Base-by-base conservation (phyloP, 352 stramenopile species). In the Pythium rishiriense region DNA sequence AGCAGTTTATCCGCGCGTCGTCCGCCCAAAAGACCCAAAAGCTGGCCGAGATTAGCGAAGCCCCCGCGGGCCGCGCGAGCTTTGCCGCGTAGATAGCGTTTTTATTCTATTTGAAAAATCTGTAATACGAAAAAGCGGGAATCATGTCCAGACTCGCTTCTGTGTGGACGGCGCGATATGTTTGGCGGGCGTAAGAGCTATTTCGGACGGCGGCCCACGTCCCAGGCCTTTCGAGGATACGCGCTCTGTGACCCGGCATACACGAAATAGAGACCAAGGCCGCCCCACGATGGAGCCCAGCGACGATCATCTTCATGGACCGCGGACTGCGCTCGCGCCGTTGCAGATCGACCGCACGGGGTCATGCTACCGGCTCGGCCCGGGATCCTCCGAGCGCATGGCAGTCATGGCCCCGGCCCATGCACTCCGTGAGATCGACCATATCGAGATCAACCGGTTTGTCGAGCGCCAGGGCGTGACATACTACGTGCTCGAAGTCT, bases 401-500 rank as follows among this genome's bases (percentile, higher is more conserved):
- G 63, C 49, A 7, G 49, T 70, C 14, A 22, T 47, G 19, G 15
- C 56, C 24, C 63, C 63, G 19, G 56, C 48, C 17, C 48, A 62
- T 17, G 35, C 17, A 8, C 56, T 70, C 1, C 22, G 58, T 8
- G 43, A 47, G 33, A 76, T 85, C 63, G 68, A 83, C 21, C 70
- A 64, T 45, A 37, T 88, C 53, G 72, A 84, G 62, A 81, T 88
- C 57, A 74, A 75, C 41, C 64, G 51, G 12, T 62, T 42, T 25
- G 29, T 66, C 19, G 53, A 75, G 49, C 76, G 79, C 31, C 62
- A 69, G 11, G 73, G 76, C 19, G 76, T 88, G 42, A 63, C 69
- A 0, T 85, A 75, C 61, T 87, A 87, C 58, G 59, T 78, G 10
- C 45, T 87, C 9, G 64, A 71, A 48, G 47, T 71, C 7, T 71